phyloP scores from a whole-genome alignment of 495 filamentous ascomycete genomes.

The Hyaloscypha hepaticicola region DNA sequence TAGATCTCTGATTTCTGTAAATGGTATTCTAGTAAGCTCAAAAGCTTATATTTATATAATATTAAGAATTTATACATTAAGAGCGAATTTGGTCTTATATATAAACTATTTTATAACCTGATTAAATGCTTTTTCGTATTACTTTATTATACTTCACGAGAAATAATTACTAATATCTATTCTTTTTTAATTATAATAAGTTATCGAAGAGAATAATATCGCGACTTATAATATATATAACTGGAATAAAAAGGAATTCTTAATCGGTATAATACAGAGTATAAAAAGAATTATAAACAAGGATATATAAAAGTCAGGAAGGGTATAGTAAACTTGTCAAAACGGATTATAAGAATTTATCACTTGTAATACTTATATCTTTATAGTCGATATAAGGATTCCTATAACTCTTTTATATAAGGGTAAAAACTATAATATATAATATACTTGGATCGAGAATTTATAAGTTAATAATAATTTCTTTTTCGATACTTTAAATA shows the following conservation, averaged over 20 bases:
- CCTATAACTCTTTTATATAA: conserved; percentile 3
- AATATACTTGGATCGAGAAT: not conserved
- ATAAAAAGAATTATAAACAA: not conserved
- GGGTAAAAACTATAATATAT: not conserved
- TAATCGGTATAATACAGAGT: not conserved
- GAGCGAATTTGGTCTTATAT: conserved; percentile 1
- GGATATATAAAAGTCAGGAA: not conserved
- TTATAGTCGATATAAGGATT: not conserved
- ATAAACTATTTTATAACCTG: conserved; percentile 5
- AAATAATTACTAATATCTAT: not conserved
- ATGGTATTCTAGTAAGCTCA: not conserved
- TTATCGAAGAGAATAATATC: not conserved
- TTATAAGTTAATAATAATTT: not conserved
- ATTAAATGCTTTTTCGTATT: conserved; percentile 1
- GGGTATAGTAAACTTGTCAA: not conserved
- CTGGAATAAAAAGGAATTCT: no score
- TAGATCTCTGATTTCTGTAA: no score
- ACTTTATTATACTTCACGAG: not conserved
- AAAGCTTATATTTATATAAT: no score
- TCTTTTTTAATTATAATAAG: not conserved
- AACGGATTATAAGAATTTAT: no score
- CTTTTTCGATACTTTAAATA: not conserved
- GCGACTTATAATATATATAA: not conserved
- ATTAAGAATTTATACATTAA: not conserved
- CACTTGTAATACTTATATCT: not conserved